Percentiles rank a stretch among this genome's conserved stretches.
Conservation (phyloP, 805 yeast species). For the Candida michaelii region DNA sequence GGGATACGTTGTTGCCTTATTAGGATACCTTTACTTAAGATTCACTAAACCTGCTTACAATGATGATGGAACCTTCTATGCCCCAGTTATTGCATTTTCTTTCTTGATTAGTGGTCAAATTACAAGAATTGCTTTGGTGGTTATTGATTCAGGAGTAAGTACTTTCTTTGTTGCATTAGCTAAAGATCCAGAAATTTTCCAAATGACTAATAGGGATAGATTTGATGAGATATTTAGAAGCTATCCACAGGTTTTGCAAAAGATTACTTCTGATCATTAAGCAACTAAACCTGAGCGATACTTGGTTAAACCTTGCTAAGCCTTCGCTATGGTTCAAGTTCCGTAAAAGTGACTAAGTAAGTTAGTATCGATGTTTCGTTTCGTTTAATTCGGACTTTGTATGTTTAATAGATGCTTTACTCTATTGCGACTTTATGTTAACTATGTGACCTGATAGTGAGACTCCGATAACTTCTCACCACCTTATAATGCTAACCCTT, state of each 20-base stretch:
- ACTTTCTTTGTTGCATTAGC: conserved; percentile 84
- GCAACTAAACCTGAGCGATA: not conserved
- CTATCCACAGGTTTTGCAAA: conserved; percentile 68
- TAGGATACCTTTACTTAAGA: conserved; percentile 64
- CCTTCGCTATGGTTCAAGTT: too few relatives aligned
- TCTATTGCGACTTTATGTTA: not conserved
- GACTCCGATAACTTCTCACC: too few relatives aligned
- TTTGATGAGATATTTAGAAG: conserved; percentile 63
- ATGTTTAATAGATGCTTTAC: not conserved
- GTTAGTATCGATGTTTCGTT: too few relatives aligned
- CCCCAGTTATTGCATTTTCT: conserved; percentile 72
- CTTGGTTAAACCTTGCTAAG: too few relatives aligned
- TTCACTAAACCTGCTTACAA: conserved; percentile 70
- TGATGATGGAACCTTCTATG: conserved; percentile 56
- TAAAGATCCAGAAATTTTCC: conserved; percentile 80
- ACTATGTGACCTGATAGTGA: too few relatives aligned
- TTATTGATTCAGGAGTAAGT: conserved; percentile 77
- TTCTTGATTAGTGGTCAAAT: conserved; percentile 76
- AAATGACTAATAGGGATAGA: conserved; percentile 63
- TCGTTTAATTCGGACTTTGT: too few relatives aligned
- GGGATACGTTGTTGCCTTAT: conserved; percentile 58
- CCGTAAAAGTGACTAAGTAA: too few relatives aligned
- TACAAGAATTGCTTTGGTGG: conserved; percentile 67
- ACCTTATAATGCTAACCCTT: conserved; percentile 40
- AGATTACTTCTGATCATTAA: conserved; percentile 39